These are phyloP conservation scores for Aureoboletus auriporus DNA, from an alignment of 768 basidiomycete genomes.

Conservation along the genomic window DNA sequence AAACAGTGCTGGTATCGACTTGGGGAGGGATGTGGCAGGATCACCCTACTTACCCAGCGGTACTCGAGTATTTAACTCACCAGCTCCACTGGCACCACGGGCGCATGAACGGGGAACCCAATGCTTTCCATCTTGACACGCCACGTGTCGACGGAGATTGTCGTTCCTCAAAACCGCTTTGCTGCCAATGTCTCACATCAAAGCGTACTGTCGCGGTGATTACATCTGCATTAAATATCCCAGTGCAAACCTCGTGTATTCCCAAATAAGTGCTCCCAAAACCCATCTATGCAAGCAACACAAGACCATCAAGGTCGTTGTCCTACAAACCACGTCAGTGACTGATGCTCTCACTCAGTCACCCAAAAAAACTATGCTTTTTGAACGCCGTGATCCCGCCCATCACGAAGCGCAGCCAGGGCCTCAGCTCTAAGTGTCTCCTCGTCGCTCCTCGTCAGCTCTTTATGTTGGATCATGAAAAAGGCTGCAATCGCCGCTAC, in stretches of 20 bases:
- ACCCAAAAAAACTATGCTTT: slow-evolving; percentile 1
- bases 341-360: slow-evolving; percentile 1
- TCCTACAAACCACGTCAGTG: not conserved
- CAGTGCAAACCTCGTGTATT: not conserved
- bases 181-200: not conserved
- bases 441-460: slow-evolving; percentile 57
- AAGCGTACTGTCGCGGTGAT: slow-evolving; percentile 9
- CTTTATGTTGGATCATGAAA: slow-evolving; percentile 58
- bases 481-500: slow-evolving; percentile 53
- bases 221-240: slow-evolving; percentile 3
- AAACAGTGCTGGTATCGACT: not conserved
- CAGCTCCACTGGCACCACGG: slow-evolving; percentile 2
- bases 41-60: not conserved
- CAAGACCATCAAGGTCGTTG: too few relatives aligned
- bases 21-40: not conserved
- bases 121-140: slow-evolving; percentile 3
- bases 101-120: slow-evolving; percentile 16
- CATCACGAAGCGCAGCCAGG: slow-evolving; percentile 7
- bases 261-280: not conserved
- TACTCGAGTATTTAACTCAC: slow-evolving; percentile 24
- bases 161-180: not conserved
- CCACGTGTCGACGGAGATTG: slow-evolving; percentile 13
- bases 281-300: too few relatives aligned
- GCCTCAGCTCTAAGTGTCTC: slow-evolving; percentile 43
- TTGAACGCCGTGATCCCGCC: not conserved